Conservation (phyloP, 371 early-diverging fungal genomes). For the Dichotomocladium elegans region DNA sequence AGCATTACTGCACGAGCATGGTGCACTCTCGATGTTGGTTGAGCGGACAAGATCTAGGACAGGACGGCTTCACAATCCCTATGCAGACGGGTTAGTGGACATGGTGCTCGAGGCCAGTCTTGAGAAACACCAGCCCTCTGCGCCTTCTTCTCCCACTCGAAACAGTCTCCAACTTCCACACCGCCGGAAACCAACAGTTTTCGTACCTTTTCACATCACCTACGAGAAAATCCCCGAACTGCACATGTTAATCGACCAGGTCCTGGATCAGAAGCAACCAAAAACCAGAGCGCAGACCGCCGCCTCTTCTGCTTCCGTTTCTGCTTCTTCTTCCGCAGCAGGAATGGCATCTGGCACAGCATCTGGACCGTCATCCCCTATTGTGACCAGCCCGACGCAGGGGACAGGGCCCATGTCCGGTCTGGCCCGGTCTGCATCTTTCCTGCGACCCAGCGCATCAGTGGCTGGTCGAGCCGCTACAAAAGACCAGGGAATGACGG, state of each 20-base stretch:
- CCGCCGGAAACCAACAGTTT: conserved; percentile 21
- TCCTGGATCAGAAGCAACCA: conserved; percentile 42
- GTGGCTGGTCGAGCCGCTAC: conserved; percentile 29
- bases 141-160: not conserved
- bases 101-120: conserved; percentile 44
- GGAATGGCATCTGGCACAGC: too few relatives aligned
- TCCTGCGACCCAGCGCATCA: conserved; percentile 38
- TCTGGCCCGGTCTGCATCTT: conserved; percentile 14
- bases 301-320: not conserved
- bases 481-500: conserved; percentile 20
- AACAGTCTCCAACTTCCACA: not conserved
- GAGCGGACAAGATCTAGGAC: conserved; percentile 46
- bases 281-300: not conserved
- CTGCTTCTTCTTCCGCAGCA: not conserved
- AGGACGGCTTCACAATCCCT: conserved; percentile 35
- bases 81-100: conserved; percentile 38
- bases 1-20: conserved; percentile 38
- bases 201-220: conserved; percentile 45
- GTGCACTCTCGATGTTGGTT: conserved; percentile 39
- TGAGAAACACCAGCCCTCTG: conserved; percentile 26
- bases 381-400: too few relatives aligned
- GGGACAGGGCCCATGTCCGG: not conserved
- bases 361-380: not conserved
- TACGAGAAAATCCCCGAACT: conserved; percentile 49
- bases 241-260: conserved; percentile 39